phyloP scores from a whole-genome alignment of 495 filamentous ascomycete genomes.

The Parathielavia appendiculata region DNA sequence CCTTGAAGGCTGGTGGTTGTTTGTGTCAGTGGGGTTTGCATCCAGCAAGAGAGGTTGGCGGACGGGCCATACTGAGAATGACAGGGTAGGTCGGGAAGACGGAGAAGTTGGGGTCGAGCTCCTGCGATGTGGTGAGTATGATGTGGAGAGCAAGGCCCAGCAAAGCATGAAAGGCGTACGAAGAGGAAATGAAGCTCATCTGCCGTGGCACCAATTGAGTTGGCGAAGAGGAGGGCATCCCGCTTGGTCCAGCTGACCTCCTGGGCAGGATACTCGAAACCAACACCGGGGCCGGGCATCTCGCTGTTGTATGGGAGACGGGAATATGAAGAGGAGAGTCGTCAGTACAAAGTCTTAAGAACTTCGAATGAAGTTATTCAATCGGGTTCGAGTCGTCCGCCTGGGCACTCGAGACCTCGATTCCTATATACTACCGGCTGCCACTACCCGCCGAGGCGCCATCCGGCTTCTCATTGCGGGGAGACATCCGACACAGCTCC shows the following conservation, averaged over 20 bases:
- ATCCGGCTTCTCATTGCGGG: slow-evolving; percentile 10
- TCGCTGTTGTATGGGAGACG: neutral
- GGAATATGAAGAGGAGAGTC: neutral
- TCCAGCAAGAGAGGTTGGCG: neutral
- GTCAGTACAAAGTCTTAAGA: neutral
- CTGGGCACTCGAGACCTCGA: neutral
- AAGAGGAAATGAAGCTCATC: slow-evolving; percentile 90
- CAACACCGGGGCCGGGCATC: slow-evolving; percentile 60
- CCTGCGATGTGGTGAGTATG: slow-evolving; percentile 43
- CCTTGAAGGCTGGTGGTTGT: slow-evolving; percentile 65
- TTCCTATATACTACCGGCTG: neutral
- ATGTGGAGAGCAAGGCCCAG: neutral
- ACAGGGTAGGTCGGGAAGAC: slow-evolving; percentile 86
- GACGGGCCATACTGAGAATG: slow-evolving; percentile 59
- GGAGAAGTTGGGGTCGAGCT: slow-evolving; percentile 74
- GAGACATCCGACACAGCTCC: slow-evolving; percentile 15
- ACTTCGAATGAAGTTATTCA: neutral
- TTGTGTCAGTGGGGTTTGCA: neutral
- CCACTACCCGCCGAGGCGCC: neutral
- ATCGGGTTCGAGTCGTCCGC: neutral
- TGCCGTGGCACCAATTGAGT: slow-evolving; percentile 76
- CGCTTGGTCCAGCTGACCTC: slow-evolving; percentile 81
- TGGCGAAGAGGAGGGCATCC: slow-evolving; percentile 79
- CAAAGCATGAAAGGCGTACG: slow-evolving; percentile 42
- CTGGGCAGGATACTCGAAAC: slow-evolving; percentile 68